Evolutionary conservation across 148 eudicot genomes (phyloP).

Genomic region (Nyssa sinensis): DNA sequence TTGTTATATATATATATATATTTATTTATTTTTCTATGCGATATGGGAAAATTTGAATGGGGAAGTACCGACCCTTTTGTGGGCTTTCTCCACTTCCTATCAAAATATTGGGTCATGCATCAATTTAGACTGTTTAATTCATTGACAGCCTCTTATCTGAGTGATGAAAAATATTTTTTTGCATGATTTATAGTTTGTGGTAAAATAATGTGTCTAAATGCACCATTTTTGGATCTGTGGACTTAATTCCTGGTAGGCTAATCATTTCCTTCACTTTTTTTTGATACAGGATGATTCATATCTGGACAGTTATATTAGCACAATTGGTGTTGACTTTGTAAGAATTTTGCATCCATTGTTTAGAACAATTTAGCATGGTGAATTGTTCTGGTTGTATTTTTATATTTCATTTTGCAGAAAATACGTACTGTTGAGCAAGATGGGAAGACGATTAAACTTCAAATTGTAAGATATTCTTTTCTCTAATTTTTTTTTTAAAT

Average conservation of each 20-base stretch:
- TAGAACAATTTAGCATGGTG: neutral
- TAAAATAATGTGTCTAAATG: neutral
- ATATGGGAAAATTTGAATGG: neutral
- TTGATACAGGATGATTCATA: constrained; percentile 53
- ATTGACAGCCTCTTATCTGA: neutral
- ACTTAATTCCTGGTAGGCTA: neutral
- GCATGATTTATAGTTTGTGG: neutral
- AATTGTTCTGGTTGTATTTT: neutral
- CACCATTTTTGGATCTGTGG: neutral
- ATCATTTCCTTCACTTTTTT: neutral
- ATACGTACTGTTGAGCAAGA: constrained; percentile 61
- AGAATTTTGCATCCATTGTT: constrained; percentile 10
- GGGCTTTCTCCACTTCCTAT: neutral
- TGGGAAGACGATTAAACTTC: constrained; percentile 55
- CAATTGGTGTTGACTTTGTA: constrained; percentile 59
- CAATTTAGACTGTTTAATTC: neutral
- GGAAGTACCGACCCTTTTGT: neutral
- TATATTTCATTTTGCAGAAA: constrained; percentile 32
- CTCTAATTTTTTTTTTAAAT: neutral
- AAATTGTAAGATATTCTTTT: constrained; percentile 37
- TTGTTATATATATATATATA: no score
- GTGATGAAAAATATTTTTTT: neutral
- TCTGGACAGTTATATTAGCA: constrained; percentile 57
- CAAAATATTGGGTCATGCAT: neutral
- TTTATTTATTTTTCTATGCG: neutral